Evolutionary conservation across 371 early-diverging fungal species (phyloP).

Genomic region (Mucor indicus): DNA sequence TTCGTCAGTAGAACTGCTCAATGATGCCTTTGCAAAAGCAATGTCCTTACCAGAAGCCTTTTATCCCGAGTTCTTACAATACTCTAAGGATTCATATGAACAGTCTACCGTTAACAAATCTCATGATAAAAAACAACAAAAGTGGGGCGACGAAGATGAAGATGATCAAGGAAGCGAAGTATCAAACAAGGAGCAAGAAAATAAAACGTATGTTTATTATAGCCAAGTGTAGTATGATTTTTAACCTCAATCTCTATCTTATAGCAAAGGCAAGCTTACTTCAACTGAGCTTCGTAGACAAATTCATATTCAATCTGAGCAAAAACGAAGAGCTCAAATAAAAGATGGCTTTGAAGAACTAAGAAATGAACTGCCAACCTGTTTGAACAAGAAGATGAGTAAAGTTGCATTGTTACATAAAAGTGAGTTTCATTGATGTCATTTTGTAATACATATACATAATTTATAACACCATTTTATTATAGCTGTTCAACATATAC

Average conservation of each 20-base stretch:
- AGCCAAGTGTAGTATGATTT: too few species aligned
- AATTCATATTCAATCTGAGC: conserved; percentile 46
- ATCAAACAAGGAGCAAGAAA: too few species aligned
- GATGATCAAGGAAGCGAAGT: too few species aligned
- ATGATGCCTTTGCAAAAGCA: conserved; percentile 36
- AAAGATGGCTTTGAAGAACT: conserved; percentile 38
- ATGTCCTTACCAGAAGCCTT: conserved; percentile 34
- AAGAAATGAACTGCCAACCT: conserved; percentile 30
- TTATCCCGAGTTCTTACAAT: conserved; percentile 36
- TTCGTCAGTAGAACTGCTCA: conserved; percentile 28
- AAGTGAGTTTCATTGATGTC: conserved; percentile 33
- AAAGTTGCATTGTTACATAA: conserved; percentile 35
- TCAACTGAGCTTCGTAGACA: conserved; percentile 34
- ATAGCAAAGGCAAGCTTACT: too few species aligned
- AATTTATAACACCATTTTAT: neutral
- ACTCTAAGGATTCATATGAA: conserved; percentile 34
- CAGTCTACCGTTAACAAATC: conserved; percentile 27
- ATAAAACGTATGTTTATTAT: too few species aligned
- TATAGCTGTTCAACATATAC: conserved; percentile 38
- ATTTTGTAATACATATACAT: neutral
- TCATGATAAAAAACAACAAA: conserved; percentile 30
- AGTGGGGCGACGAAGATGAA: conserved; percentile 1
- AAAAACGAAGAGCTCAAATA: conserved; percentile 44
- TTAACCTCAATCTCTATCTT: conserved; percentile 7
- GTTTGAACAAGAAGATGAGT: conserved; percentile 36